Base-by-base conservation (phyloP, 169 alveolate genomes). In the Plasmodium adleri region DNA sequence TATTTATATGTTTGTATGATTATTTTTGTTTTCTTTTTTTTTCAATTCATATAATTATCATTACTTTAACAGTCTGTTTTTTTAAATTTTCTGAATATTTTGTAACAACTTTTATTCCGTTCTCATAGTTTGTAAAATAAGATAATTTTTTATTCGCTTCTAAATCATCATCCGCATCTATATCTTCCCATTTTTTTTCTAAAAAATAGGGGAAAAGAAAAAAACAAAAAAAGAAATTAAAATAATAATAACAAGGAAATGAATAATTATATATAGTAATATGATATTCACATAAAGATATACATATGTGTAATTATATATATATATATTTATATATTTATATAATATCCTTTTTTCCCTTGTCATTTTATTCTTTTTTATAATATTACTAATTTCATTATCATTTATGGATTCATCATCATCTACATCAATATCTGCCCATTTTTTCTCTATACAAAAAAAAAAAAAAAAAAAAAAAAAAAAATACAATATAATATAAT, bases 21-120 rank as follows among this genome's bases (percentile, higher is more conserved):
- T 28, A 2, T 28, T 28, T 6, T 6, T 28, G 0, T 28, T 28
- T 28, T 28, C 43, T 28, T 28, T 28, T 28, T 20, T 9, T 9
- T 54, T 54, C 7, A 12, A 54, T 0, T 9, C n/a, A 54, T 54
- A 12, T 22, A 24, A 39, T 10, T 83, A 26, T 49, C 6, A 70
- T 49, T 49, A 95, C 96, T 93, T 95, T 95, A n/a, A 95, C 94
- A 0, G 97, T 93, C 43, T 94, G 96, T n/a, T 95, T 95, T 22
- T 90, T 90, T 60, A 88, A 72, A 15, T 93, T 95, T 59, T 88
- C 92, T 6, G 95, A 62, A 71, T 95, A 95, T 26, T 92, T 93
- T 0, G 95, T 94, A 58, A 95, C 93, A 10, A 95, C 92, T 66
- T 94, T 94, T 86, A 95, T 86, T 43, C 97, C 97, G 26, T 90